Conservation (phyloP, 1,284 basidiomycete genomes). For the Sanguinoderma infundibulare region DNA sequence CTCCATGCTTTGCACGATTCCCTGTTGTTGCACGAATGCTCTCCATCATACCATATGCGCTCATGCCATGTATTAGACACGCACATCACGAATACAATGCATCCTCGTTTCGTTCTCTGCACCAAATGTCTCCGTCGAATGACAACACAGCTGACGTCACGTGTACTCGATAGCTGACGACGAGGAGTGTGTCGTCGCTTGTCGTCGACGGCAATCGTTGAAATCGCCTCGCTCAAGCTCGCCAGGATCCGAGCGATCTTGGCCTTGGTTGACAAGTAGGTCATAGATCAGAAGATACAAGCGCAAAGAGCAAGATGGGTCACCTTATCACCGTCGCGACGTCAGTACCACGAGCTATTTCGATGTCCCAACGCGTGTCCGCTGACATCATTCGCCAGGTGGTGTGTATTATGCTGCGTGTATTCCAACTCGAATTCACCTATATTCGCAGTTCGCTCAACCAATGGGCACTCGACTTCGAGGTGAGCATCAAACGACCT, state of each 20-base stretch:
- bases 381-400: conserved; percentile 36
- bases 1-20: conserved; percentile 8
- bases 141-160: conserved; percentile 13
- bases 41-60: background rate
- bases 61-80: conserved; percentile 14
- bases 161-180: conserved; percentile 4
- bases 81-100: conserved; percentile 4
- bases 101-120: background rate
- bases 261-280: too few species aligned
- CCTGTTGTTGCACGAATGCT: conserved; percentile 13
- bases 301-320: conserved; percentile 61
- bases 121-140: background rate
- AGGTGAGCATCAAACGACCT: conserved; percentile 49
- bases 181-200: background rate
- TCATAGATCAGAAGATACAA: too few species aligned
- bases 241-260: too few species aligned
- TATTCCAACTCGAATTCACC: background rate
- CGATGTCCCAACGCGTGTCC: background rate
- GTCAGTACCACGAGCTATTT: conserved; percentile 31
- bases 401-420: conserved; percentile 36
- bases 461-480: conserved; percentile 96
- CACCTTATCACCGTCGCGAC: conserved; percentile 77
- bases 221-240: background rate
- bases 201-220: background rate
- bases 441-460: conserved; percentile 75